phyloP scores from a whole-genome alignment of 2,329 filamentous ascomycete genomes.

The Chaetomium sp. region DNA sequence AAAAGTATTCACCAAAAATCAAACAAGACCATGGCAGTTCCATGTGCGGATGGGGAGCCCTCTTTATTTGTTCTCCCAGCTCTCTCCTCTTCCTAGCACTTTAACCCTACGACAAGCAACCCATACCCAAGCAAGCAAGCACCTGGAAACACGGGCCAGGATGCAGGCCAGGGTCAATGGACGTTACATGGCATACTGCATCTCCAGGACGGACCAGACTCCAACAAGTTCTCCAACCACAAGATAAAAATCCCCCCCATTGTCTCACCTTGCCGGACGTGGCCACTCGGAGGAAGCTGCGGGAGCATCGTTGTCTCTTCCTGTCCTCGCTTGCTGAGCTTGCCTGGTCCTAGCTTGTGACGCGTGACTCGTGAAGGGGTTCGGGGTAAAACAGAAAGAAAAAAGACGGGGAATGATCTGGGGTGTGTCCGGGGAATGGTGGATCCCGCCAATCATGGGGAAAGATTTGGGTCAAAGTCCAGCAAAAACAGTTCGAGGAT shows the following conservation, averaged over 20 bases:
- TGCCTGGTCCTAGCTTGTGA: neutral
- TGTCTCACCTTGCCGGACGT: no score
- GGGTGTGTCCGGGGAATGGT: neutral
- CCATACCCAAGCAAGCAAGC: no score
- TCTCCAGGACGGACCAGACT: neutral
- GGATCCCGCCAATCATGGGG: constrained; percentile 10
- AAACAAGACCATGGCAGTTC: neutral
- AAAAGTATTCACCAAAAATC: neutral
- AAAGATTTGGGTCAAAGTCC: neutral
- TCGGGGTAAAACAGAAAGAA: no score
- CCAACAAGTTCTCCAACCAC: no score
- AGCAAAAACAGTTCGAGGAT: no score
- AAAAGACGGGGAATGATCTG: neutral
- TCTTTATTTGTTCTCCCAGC: constrained; percentile 3
- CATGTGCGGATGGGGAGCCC: neutral
- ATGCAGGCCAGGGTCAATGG: neutral
- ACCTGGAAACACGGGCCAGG: no score
- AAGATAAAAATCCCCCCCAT: no score
- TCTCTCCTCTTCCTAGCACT: neutral
- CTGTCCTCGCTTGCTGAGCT: no score
- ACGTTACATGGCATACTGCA: constrained; percentile 9
- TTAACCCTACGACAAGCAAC: neutral
- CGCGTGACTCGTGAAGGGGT: neutral
- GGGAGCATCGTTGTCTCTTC: no score
- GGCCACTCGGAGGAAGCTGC: no score